Conservation (phyloP, 805 yeast genomes). For the Ogataea polymorpha region DNA sequence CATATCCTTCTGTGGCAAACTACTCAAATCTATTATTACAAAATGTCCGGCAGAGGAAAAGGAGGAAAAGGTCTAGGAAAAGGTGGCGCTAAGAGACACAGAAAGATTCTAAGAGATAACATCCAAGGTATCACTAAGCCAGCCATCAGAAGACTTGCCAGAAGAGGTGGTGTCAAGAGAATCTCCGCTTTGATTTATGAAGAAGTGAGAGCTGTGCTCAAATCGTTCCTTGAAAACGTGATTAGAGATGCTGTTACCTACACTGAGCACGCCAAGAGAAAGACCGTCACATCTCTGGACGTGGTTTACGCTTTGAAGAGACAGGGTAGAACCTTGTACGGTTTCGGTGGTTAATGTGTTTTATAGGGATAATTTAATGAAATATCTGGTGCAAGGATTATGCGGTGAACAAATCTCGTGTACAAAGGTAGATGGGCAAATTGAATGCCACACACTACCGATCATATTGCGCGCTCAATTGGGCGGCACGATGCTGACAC, state of each 20-base stretch:
- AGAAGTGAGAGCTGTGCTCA: constrained; percentile 96
- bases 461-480: neutral
- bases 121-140: constrained; percentile 99
- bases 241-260: constrained; percentile 99
- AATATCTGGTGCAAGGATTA: constrained; percentile 11
- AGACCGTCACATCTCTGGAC: constrained; percentile 98
- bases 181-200: constrained; percentile 98
- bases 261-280: constrained; percentile 99
- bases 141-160: constrained; percentile 99
- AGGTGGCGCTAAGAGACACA: constrained; percentile 99
- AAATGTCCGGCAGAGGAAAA: constrained; percentile 99
- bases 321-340: constrained; percentile 99
- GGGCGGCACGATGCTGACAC: neutral
- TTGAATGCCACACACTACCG: too few relatives aligned
- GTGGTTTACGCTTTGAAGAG: constrained; percentile 99
- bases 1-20: constrained; percentile 2
- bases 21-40: constrained; percentile 19
- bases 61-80: constrained; percentile 99
- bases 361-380: constrained; percentile 9
- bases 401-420: neutral
- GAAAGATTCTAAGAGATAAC: constrained; percentile 99
- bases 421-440: too few relatives aligned
- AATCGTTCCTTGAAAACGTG: constrained; percentile 93
- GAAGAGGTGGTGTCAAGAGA: constrained; percentile 99
- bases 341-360: constrained; percentile 90